phyloP scores from a whole-genome alignment of 2,329 filamentous ascomycete species.

The Rugonectria rugulosa region DNA sequence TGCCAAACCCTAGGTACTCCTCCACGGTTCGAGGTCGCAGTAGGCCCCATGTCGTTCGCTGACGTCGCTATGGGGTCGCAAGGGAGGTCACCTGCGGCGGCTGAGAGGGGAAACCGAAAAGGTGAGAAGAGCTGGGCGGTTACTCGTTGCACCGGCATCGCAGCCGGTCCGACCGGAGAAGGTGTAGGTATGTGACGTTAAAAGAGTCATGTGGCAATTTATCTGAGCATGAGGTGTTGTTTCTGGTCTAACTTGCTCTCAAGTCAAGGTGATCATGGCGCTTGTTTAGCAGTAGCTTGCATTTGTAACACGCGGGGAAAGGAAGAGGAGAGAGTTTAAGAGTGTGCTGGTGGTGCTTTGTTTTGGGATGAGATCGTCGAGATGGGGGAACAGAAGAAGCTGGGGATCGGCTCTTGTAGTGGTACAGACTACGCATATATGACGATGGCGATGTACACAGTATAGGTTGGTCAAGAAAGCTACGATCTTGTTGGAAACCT shows the following conservation, averaged over 20 bases:
- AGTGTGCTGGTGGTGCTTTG: neutral
- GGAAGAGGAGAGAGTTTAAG: neutral
- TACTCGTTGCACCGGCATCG: conserved; percentile 10
- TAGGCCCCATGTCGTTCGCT: conserved; percentile 8
- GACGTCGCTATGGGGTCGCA: conserved; percentile 17
- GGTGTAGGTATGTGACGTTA: conserved; percentile 19
- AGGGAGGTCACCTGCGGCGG: conserved; percentile 18
- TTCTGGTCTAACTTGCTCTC: neutral
- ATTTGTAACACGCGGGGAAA: neutral
- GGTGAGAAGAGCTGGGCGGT: conserved; percentile 9
- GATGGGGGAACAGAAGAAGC: neutral
- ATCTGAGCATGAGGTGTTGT: neutral
- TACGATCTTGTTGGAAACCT: neutral
- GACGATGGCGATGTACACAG: too few relatives aligned
- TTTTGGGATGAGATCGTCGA: neutral
- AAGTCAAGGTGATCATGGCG: neutral
- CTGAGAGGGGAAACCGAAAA: too few relatives aligned
- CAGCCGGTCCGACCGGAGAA: conserved; percentile 18
- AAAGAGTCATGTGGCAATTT: conserved; percentile 5
- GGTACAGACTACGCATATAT: neutral
- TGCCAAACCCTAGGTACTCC: neutral
- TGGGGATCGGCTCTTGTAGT: neutral
- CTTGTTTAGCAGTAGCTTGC: neutral
- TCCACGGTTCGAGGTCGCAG: conserved; percentile 2
- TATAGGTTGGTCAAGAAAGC: too few relatives aligned